These are phyloP conservation scores for Casaregolazyma lundiana DNA, from an alignment of 1,139 yeast genomes.

Conservation along the genomic window DNA sequence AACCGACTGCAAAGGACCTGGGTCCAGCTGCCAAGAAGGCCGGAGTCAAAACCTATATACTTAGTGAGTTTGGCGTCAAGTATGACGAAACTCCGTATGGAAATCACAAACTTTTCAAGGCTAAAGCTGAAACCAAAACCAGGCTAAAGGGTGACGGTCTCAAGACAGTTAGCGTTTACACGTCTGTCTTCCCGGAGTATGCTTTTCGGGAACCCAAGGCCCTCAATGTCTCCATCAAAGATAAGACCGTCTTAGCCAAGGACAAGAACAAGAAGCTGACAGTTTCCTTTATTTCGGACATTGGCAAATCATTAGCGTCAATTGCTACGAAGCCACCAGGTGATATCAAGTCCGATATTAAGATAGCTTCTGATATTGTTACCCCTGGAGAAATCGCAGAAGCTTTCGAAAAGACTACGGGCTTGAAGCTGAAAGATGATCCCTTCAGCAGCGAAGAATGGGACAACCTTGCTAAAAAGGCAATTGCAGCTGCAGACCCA, in stretches of 20 bases:
- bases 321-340: conserved; percentile 37
- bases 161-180: conserved; percentile 48
- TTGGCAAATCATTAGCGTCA: conserved; percentile 47
- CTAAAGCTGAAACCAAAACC: conserved; percentile 41
- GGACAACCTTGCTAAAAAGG: conserved; percentile 31
- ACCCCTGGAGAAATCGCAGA: conserved; percentile 40
- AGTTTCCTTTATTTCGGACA: conserved; percentile 40
- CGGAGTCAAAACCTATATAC: conserved; percentile 51
- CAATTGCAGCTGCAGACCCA: conserved; percentile 13
- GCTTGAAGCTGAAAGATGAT: conserved; percentile 35
- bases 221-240: conserved; percentile 9
- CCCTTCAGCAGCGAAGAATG: conserved; percentile 35
- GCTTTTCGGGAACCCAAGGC: conserved; percentile 13
- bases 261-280: conserved; percentile 37
- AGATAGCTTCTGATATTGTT: conserved; percentile 42
- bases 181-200: conserved; percentile 42
- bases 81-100: conserved; percentile 31
- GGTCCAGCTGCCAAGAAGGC: conserved; percentile 39
- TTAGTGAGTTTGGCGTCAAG: conserved; percentile 60
- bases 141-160: conserved; percentile 44
- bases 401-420: conserved; percentile 41
- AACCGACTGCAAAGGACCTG: conserved; percentile 30
- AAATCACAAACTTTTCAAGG: conserved; percentile 33
- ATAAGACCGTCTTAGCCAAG: conserved; percentile 28
- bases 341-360: conserved; percentile 45